A percentile compares a stretch with the other conserved stretches of the same genome.
These are phyloP conservation scores for Aphanomyces euteiches DNA, from an alignment of 352 stramenopile species.

Conservation along the genomic window DNA sequence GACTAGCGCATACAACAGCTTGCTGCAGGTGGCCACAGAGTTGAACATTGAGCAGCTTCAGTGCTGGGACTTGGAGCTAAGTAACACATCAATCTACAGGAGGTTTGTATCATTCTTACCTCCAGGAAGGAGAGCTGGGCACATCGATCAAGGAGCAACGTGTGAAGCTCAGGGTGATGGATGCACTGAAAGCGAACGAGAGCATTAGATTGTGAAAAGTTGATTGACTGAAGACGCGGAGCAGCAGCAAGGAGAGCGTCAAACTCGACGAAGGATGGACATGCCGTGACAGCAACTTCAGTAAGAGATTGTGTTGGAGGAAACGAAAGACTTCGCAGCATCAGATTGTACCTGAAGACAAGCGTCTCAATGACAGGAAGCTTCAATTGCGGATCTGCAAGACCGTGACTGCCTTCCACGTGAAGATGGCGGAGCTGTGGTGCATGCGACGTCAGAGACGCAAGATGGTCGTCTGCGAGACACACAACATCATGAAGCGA, in stretches of 20 bases:
- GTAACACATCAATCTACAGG: not conserved
- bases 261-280: slow-evolving; percentile 10
- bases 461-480: not conserved
- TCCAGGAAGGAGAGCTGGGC: not conserved
- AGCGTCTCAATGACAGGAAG: not conserved
- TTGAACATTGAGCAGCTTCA: not conserved
- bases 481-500: not conserved
- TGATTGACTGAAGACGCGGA: not conserved
- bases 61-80: not conserved
- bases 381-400: not conserved
- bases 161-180: not conserved
- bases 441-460: not conserved
- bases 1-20: not conserved
- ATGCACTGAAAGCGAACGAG: slow-evolving; percentile 1
- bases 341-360: not conserved
- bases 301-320: not conserved
- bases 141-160: slow-evolving; percentile 3
- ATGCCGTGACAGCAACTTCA: not conserved
- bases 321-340: not conserved
- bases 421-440: not conserved
- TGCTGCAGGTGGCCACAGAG: not conserved
- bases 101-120: not conserved
- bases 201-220: slow-evolving; percentile 15
- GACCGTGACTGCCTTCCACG: not conserved
- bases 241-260: not conserved